Evolutionary conservation across 179 eudicot genomes (phyloP).

Genomic region (Corrigiola litoralis): DNA sequence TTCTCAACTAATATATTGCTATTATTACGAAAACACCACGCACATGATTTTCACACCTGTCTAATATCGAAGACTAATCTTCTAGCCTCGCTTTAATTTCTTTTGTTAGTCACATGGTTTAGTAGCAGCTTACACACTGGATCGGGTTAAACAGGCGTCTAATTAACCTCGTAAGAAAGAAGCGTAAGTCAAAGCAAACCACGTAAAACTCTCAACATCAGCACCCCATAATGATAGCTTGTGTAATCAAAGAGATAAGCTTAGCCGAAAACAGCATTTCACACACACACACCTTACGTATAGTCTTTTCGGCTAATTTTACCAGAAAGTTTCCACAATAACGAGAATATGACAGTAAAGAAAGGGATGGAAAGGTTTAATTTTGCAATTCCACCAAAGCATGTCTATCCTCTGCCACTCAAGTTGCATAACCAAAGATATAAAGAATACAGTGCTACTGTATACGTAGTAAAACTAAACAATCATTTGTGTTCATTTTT

Average conservation of each 20-base stretch:
- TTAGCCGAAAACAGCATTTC: background rate
- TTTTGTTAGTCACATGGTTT: too few species aligned
- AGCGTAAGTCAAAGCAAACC: background rate
- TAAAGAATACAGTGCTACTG: background rate
- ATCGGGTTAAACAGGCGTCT: background rate
- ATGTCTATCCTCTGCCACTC: background rate
- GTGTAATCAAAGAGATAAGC: slow-evolving; percentile 10
- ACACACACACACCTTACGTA: background rate
- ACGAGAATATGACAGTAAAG: background rate
- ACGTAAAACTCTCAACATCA: slow-evolving; percentile 4
- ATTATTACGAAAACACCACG: background rate
- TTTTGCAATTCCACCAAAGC: background rate
- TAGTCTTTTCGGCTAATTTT: slow-evolving; percentile 5
- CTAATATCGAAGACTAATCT: background rate
- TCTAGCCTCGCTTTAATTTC: too few species aligned
- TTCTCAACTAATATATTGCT: too few species aligned
- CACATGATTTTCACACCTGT: slow-evolving; percentile 7
- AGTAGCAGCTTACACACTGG: background rate
- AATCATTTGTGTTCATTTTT: too few species aligned
- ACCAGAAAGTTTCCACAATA: background rate
- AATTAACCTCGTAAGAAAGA: background rate
- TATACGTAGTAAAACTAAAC: too few species aligned
- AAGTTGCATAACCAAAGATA: background rate
- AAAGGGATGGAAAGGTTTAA: background rate
- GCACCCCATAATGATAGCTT: background rate